Evolutionary conservation across 306 rosid genomes (phyloP), one percentile per base, ranked within the genome.

Genomic region (Rosa lucieae): DNA sequence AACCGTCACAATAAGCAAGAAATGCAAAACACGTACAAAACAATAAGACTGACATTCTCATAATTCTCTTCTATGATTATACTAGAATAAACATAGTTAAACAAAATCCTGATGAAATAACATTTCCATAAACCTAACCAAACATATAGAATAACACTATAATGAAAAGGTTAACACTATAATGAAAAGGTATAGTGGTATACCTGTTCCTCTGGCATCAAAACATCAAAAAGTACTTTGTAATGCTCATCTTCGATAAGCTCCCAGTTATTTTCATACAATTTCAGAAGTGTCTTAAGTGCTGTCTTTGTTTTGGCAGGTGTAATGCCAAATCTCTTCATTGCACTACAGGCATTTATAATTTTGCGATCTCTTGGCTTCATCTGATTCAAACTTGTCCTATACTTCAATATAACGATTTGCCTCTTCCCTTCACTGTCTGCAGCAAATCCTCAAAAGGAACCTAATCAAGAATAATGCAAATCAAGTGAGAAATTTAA

Each of bases 191-290:
- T 23, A 58, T 21, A 8, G 14, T 23, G 29, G 52, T 5, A 11
- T 63, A 80, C 83, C 78, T 51, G 78, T 21, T 73, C 17, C 7
- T 73, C 58, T 39, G 51, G 26, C 35, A 73, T 17, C 55, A 80
- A 13, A 52, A 29, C 43, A 6, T 80, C 78, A 51, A 80, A 21
- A 47, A 80, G 46, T 6, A 53, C 68, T 80, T 23, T 80, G 71
- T 73, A 73, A 20, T 42, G n/a, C 8, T 80, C 83, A 0, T 73
- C 67, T 52, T 48, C 48, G 17, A 80, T 73, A 40, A 63, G n/a
- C 44, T 39, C 56, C 83, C 83, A 80, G 18, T 53, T 65, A 43
- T 73, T 63, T 2, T 39, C 74, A 80, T 66, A 80, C 68, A 52
- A 52, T 52, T 17, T 15, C 44, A 80, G 47, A 51, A 80, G 83